Evolutionary conservation across 2,329 filamentous ascomycete genomes (phyloP).

Genomic region (Neospermospora avenae): DNA sequence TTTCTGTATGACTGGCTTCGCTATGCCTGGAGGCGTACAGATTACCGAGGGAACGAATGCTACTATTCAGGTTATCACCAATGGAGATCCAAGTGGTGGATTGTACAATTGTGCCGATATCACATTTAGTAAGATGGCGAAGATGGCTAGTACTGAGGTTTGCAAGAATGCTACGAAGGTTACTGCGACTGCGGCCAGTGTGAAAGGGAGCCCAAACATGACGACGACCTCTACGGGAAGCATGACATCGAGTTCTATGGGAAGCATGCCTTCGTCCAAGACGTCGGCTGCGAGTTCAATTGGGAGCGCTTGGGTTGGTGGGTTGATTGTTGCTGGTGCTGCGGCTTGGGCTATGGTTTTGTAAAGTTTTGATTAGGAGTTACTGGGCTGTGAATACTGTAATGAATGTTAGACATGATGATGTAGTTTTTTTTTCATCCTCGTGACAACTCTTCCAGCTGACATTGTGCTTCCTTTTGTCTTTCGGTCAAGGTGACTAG

Average conservation of each 20-base stretch:
- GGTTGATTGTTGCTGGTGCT: slow-evolving; percentile 5
- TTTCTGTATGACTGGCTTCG: slow-evolving; percentile 63
- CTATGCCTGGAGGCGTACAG: slow-evolving; percentile 46
- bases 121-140: slow-evolving; percentile 55
- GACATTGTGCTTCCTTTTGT: too few relatives aligned
- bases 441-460: too few relatives aligned
- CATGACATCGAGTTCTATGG: background rate
- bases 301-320: background rate
- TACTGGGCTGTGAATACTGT: background rate
- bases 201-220: slow-evolving; percentile 9
- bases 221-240: background rate
- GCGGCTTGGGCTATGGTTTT: slow-evolving; percentile 10
- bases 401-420: background rate
- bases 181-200: background rate
- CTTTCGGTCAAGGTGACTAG: too few relatives aligned
- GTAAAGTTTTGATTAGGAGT: background rate
- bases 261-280: too few relatives aligned
- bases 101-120: slow-evolving; percentile 78
- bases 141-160: slow-evolving; percentile 42
- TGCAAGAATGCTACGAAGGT: slow-evolving; percentile 59
- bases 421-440: too few relatives aligned
- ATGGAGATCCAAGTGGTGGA: slow-evolving; percentile 55
- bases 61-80: slow-evolving; percentile 68
- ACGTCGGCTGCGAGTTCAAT: background rate
- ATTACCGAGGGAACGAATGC: slow-evolving; percentile 59